These are phyloP conservation scores for Candida maesae DNA, from an alignment of 805 yeast genomes.

Conservation along the genomic window DNA sequence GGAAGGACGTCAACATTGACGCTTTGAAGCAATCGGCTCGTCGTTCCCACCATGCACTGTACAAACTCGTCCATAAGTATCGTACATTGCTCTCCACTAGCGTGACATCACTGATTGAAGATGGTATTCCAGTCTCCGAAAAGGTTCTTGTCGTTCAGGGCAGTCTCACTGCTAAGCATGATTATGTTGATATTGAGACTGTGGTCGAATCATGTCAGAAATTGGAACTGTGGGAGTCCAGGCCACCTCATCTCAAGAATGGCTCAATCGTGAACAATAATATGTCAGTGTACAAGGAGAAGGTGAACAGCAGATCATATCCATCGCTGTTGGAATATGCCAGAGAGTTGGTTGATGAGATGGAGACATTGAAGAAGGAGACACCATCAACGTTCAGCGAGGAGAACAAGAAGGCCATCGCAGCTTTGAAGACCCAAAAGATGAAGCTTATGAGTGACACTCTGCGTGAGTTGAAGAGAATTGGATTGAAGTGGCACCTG, in stretches of 20 bases:
- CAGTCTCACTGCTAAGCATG: constrained; percentile 5
- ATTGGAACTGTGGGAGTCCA: constrained; percentile 46
- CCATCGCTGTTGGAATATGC: constrained; percentile 57
- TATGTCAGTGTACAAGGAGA: constrained; percentile 46
- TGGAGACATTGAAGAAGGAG: constrained; percentile 62
- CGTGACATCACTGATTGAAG: constrained; percentile 54
- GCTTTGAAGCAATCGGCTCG: constrained; percentile 93
- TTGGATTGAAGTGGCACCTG: constrained; percentile 70
- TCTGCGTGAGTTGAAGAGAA: constrained; percentile 64
- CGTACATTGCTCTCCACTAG: constrained; percentile 54
- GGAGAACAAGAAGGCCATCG: constrained; percentile 66
- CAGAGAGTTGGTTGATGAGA: constrained; percentile 47
- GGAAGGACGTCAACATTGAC: constrained; percentile 94
- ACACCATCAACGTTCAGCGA: constrained; percentile 73
- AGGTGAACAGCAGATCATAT: constrained; percentile 30
- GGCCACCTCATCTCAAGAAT: constrained; percentile 57
- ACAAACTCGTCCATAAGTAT: constrained; percentile 80
- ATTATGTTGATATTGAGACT: constrained; percentile 12
- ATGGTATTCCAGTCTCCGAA: constrained; percentile 42
- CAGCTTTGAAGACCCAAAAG: constrained; percentile 79
- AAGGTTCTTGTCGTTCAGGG: constrained; percentile 13
- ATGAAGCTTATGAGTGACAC: constrained; percentile 72
- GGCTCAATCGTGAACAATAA: constrained; percentile 47
- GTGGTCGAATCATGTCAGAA: constrained; percentile 8
- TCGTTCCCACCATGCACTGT: constrained; percentile 78